A percentile compares a stretch with the other conserved stretches of the same genome.
phyloP scores from a whole-genome alignment of 1,284 basidiomycete genomes.

The Meira miltonrushii region DNA sequence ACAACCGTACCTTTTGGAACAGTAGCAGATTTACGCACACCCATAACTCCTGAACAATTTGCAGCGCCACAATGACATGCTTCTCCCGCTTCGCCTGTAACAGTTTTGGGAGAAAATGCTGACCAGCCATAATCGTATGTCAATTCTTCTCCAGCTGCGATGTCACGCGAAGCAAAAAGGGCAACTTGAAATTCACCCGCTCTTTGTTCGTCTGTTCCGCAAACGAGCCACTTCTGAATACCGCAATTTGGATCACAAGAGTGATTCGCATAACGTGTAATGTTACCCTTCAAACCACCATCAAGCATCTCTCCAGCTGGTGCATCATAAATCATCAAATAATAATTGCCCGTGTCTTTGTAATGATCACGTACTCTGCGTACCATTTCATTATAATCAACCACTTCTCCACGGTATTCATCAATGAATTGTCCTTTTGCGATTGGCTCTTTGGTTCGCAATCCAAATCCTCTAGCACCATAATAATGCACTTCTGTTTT shows the following conservation, averaged over 20 bases:
- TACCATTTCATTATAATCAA: conserved; percentile 32
- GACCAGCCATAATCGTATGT: conserved; percentile 48
- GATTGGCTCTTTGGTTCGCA: conserved; percentile 33
- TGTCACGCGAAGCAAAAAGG: conserved; percentile 42
- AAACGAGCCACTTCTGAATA: conserved; percentile 46
- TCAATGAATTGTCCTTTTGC: conserved; percentile 34
- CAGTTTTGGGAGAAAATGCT: conserved; percentile 28
- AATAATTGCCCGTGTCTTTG: conserved; percentile 38
- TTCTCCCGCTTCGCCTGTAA: conserved; percentile 23
- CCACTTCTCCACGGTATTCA: conserved; percentile 48
- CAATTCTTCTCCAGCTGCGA: conserved; percentile 43
- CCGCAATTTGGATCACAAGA: conserved; percentile 46
- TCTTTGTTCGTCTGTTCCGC: conserved; percentile 37
- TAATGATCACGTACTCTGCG: conserved; percentile 37
- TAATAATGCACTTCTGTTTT: conserved; percentile 29
- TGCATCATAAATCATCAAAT: conserved; percentile 44
- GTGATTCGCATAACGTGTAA: conserved; percentile 47
- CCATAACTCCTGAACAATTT: conserved; percentile 40
- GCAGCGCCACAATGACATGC: conserved; percentile 36
- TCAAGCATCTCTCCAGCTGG: conserved; percentile 45
- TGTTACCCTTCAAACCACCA: conserved; percentile 42
- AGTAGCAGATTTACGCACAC: conserved; percentile 24
- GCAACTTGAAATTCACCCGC: conserved; percentile 46
- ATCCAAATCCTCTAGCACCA: conserved; percentile 39
- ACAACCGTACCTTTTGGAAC: not conserved